phyloP scores from a whole-genome alignment of 164 flowering plant species.

The Akebia trifoliata region DNA sequence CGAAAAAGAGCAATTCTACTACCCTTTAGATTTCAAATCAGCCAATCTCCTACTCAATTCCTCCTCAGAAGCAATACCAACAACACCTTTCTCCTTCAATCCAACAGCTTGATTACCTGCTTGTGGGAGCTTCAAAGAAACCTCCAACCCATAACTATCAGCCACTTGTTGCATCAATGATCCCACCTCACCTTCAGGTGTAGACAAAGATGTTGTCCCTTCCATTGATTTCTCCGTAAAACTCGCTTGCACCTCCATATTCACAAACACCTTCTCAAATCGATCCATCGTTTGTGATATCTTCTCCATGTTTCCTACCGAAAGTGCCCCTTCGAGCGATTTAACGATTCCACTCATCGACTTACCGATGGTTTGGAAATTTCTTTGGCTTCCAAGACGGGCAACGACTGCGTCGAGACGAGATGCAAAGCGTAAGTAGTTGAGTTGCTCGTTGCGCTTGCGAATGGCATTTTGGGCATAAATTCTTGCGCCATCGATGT shows the following conservation, averaged over 20 bases:
- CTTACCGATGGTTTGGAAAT: constrained; percentile 10
- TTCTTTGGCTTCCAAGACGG: constrained; percentile 20
- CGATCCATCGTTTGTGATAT: constrained; percentile 24
- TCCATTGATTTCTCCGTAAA: constrained; percentile 25
- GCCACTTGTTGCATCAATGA: constrained; percentile 23
- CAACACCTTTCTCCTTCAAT: constrained; percentile 2
- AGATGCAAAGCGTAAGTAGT: constrained; percentile 22
- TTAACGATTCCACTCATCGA: constrained; percentile 23
- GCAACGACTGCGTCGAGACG: constrained; percentile 26
- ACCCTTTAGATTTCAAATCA: constrained; percentile 21
- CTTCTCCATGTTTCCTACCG: constrained; percentile 24
- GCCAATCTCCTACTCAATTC: constrained; percentile 21
- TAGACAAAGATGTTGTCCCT: constrained; percentile 22
- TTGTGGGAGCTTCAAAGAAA: constrained; percentile 20
- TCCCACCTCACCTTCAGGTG: constrained; percentile 23
- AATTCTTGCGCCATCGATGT: constrained; percentile 27
- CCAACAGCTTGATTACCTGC: constrained; percentile 14
- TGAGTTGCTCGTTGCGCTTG: constrained; percentile 24
- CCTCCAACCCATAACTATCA: constrained; percentile 25
- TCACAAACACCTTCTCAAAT: constrained; percentile 23
- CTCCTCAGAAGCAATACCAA: constrained; percentile 10
- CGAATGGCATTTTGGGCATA: constrained; percentile 24
- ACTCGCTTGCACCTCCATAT: constrained; percentile 28
- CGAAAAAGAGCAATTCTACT: too few relatives aligned
- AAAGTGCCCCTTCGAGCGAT: constrained; percentile 17